Base-by-base conservation (phyloP, 2,329 filamentous ascomycete species). In the Tothia fuscella region DNA sequence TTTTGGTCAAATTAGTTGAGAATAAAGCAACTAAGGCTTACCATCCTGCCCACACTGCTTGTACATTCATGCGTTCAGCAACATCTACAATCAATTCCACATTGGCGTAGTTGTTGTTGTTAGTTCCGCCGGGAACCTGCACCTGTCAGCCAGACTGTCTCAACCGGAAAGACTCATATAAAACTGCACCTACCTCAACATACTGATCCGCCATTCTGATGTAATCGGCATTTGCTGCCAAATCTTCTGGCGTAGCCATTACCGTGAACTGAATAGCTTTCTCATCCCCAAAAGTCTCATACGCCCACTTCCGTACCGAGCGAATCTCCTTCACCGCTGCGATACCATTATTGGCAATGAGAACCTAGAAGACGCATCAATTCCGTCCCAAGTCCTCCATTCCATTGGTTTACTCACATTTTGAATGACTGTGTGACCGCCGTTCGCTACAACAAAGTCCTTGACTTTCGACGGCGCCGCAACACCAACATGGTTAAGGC, bases 51-150 rank as follows among this genome's bases (percentile, higher is more conserved):
- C 91, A 98, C 13, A 98, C 91, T 46, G 91, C 91, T 58, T 98
- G 91, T 47, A 98, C 91, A 55, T 89, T 78, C 87, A 95, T 96
- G 48, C 91, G 86, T 73, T 98, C 91, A 20, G 91, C 91, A 60
- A 98, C 79, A 69, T 98, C 91, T 51, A 98, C 91, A 64, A 98
- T 98, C 60, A 98, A 74, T 70, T 98, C 91, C 46, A 98, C 91
- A 62, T 98, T 98, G 67, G 91, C 91, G 66, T 98, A 98, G 67
- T 98, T 98, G 80, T 98, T 94, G 75, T 98, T 98, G 71, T 98
- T 98, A 48, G 91, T 98, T 59, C 91, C 91, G 58, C 91, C 91
- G 25, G 91, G 91, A 47, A 98, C 89, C 71, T 74, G 54, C 47
- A 49, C 16, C 12, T 39, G 43, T 56, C 44, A 59, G 43, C 39